A percentile compares a stretch with the other conserved stretches of the same genome.
phyloP scores from a whole-genome alignment of 345 rosid genomes.

The Pugionium dolabratum region DNA sequence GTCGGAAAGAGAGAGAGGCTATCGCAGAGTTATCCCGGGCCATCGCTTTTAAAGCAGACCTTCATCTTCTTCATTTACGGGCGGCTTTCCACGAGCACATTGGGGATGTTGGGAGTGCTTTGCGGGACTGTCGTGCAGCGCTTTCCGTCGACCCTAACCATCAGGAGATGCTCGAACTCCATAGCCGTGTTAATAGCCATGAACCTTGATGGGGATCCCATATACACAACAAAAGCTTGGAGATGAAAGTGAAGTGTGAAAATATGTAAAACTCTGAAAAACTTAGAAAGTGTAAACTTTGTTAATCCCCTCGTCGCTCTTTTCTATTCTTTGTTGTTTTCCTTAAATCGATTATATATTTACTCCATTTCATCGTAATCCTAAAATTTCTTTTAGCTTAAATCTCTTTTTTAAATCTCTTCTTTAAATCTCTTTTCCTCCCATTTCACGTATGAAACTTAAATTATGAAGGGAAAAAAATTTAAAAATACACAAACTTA shows the following conservation, averaged over 20 bases:
- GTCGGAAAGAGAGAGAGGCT: constrained; percentile 83
- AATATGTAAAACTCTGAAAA: constrained; percentile 25
- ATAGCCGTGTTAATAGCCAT: constrained; percentile 87
- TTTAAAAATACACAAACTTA: too few species aligned
- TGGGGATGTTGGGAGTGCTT: constrained; percentile 65
- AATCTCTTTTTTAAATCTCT: too few species aligned
- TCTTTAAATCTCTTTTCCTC: too few species aligned
- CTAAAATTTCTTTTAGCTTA: not conserved
- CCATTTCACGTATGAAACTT: too few species aligned
- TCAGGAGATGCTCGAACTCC: constrained; percentile 92
- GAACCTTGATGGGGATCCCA: constrained; percentile 54
- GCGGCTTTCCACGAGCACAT: constrained; percentile 93
- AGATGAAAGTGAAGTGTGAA: constrained; percentile 33
- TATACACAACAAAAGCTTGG: constrained; percentile 15
- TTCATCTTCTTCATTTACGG: constrained; percentile 86
- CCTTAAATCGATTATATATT: constrained; percentile 8
- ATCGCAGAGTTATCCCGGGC: constrained; percentile 85
- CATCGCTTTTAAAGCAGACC: constrained; percentile 86
- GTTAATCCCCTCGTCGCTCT: constrained; percentile 17
- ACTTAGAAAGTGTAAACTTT: constrained; percentile 19
- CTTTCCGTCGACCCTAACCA: constrained; percentile 92
- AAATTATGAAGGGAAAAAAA: too few species aligned
- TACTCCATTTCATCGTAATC: not conserved
- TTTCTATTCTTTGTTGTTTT: constrained; percentile 12
- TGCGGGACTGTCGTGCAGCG: constrained; percentile 93